Base-by-base conservation (phyloP, 495 filamentous ascomycete species). In the Stereocaulon alpinum region DNA sequence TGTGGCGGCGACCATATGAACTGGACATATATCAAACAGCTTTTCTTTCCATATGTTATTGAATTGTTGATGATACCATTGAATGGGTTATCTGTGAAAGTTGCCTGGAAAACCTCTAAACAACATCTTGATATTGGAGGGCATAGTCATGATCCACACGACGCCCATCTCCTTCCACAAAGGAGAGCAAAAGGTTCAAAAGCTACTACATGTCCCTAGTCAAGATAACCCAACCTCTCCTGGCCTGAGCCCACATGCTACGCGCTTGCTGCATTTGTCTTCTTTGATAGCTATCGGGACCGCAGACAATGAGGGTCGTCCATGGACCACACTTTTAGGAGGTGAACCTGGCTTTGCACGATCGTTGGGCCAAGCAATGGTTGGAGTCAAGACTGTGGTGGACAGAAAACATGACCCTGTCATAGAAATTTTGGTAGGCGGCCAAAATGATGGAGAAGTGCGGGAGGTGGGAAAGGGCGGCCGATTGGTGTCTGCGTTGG, bases 271-370 rank as follows among this genome's bases (percentile, higher is more conserved):
- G 10, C 70, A 74, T 41, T 64, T 61, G 5, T 83, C 81, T 4
- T 84, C 86, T 0, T 73, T 91, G 45, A 68, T 91, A 5, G 87
- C 86, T 2, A 67, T 91, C n/a, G 88, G 86, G 0, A 75, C 86
- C 0, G 61, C 89, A 3, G 88, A 91, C 64, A 63, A 67, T 4
- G 54, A 83, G 40, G 80, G 79, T 6, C 71, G 80, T 32, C 87
- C 86, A 18, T 91, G 87, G 88, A 86, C 84, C 40, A 83, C 84
- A 0, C 48, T 91, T 6, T 86, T 84, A 81, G 87, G 85, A 51
- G 87, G 88, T 40, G 80, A 87, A 66, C 62, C 72, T 6, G 86
- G 85, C 11, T 87, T 91, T 64, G 78, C 80, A 0, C 69, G 71
- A 29, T 77, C 83, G 0, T 70, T 87, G 0, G 80, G 78, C 17